A percentile compares a stretch with the other conserved stretches of the same genome.
These are phyloP conservation scores for Aspergillus luchuensis DNA, from an alignment of 2,329 filamentous ascomycete genomes.

Conservation along the genomic window DNA sequence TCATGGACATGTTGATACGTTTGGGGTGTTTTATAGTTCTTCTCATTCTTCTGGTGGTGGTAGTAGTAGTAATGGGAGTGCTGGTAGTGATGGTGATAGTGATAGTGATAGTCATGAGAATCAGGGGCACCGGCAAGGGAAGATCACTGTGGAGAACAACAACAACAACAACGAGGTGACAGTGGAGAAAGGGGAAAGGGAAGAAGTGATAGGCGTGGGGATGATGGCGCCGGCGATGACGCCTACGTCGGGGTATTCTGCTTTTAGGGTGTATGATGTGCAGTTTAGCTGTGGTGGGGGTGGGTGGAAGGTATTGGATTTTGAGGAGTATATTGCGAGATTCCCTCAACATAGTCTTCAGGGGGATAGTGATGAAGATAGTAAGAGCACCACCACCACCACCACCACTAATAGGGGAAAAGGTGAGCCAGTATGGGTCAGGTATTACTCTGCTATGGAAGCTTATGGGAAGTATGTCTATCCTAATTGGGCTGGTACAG, in stretches of 20 bases:
- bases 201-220: conserved; percentile 35
- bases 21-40: conserved; percentile 55
- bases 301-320: neutral
- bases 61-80: neutral
- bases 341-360: too few species aligned
- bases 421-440: too few species aligned
- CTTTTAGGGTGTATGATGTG: conserved; percentile 59
- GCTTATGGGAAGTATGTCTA: too few species aligned
- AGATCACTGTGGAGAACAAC: too few species aligned
- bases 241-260: conserved; percentile 57
- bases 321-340: neutral
- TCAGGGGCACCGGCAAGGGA: too few species aligned
- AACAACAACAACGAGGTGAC: too few species aligned
- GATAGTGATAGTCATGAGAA: neutral
- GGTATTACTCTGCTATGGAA: too few species aligned
- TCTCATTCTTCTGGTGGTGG: neutral
- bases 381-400: too few species aligned
- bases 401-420: too few species aligned
- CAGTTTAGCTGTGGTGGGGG: conserved; percentile 33
- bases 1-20: conserved; percentile 61
- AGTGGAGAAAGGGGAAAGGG: neutral
- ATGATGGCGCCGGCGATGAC: conserved; percentile 59
- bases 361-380: too few species aligned
- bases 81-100: neutral
- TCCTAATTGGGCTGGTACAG: too few species aligned